Evolutionary conservation across 495 filamentous ascomycete species (phyloP).

Genomic region (Aspergillus funiculosus): DNA sequence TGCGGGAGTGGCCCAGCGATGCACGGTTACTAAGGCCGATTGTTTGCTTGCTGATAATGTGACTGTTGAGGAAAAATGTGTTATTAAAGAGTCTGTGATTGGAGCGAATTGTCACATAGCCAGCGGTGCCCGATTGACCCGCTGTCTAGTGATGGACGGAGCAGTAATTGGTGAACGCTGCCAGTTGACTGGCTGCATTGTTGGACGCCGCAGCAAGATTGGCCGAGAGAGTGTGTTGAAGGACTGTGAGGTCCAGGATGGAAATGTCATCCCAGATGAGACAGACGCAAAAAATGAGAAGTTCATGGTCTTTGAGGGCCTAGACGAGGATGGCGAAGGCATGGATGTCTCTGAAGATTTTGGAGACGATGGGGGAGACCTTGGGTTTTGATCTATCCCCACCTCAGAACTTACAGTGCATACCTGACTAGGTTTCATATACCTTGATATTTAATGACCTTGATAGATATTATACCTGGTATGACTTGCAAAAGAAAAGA

Average conservation of each 20-base stretch:
- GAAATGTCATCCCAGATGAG: conserved; percentile 69
- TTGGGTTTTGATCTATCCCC: conserved; percentile 5
- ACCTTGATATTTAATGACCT: background rate
- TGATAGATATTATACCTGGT: background rate
- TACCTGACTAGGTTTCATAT: background rate
- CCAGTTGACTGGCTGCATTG: conserved; percentile 72
- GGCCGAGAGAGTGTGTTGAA: conserved; percentile 69
- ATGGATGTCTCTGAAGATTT: conserved; percentile 33
- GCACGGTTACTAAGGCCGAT: conserved; percentile 69
- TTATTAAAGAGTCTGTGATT: conserved; percentile 85
- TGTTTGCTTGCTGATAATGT: conserved; percentile 80
- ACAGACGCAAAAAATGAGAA: conserved; percentile 82
- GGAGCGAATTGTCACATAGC: conserved; percentile 81
- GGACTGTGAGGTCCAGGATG: conserved; percentile 89
- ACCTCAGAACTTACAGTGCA: background rate
- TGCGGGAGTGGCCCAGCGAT: conserved; percentile 65
- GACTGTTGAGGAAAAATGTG: conserved; percentile 70
- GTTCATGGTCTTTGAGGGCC: conserved; percentile 75
- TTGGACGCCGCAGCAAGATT: conserved; percentile 69
- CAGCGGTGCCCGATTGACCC: conserved; percentile 67
- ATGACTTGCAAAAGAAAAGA: background rate
- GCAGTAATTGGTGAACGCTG: conserved; percentile 71
- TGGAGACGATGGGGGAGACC: conserved; percentile 25
- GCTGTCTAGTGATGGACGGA: conserved; percentile 88
- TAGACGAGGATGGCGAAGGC: conserved; percentile 49